Evolutionary conservation across 2,329 filamentous ascomycete genomes (phyloP), one percentile per base, ranked within the genome.

Genomic region (Phialophora macrospora): DNA sequence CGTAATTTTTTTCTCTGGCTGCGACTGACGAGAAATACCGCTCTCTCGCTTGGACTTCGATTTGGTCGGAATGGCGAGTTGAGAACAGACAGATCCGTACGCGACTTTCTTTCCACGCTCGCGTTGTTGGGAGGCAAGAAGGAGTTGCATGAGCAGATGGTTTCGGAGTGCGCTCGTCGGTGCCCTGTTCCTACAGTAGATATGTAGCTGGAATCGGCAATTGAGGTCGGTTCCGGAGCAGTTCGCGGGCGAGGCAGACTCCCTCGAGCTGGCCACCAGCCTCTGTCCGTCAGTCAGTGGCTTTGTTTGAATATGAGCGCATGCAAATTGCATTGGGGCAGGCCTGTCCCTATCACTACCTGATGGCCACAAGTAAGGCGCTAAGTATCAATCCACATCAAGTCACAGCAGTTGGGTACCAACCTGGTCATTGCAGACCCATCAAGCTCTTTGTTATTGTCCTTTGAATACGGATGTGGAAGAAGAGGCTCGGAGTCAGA

Each of bases 241-340:
- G 67, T 69, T n/a, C 52, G 64, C 30, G 65, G 62, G 14, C 67
- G 64, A 60, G 60, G 60, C 14, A 61, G 44, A 17, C 46, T 56
- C 34, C 7, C 30, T 60, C 28, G 54, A 30, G 17, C 26, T 28
- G 12, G 20, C 22, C 22, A 49, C 26, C n/a, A 38, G 22, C 51
- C 60, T n/a, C 38, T 62, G 24, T 55, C 7, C 17, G 9, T 26
- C 32, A 24, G 51, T 62, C 34, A 62, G 60, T 55, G 22, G 32
- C 46, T 44, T 24, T 44, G 30, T 38, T 26, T 14, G 14, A 46
- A 34, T 32, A 52, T 24, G 14, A 6, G 14, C 38, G 17, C 38
- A 44, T 14, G 14, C 38, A 11, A n/a, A 3, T 44, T n/a, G 38
- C 38, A 44, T 44, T 6, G 17, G 7, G 17, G 14, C 38, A 44